Evolutionary conservation across 768 basidiomycete species (phyloP), one percentile per base, ranked within the genome.

Genomic region (Boletus reticuloceps): DNA sequence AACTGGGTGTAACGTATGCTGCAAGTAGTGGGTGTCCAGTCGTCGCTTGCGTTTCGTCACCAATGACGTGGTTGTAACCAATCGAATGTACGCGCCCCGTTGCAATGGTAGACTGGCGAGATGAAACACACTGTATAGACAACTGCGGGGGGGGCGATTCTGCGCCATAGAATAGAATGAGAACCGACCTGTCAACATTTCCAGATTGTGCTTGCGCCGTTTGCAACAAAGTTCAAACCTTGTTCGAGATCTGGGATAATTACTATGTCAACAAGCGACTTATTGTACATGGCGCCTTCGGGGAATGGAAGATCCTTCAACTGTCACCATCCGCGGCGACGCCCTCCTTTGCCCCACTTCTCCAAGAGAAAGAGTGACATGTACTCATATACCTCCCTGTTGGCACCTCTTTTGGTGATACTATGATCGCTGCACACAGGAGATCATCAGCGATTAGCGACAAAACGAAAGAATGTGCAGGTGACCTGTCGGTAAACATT

Each of bases 401-500:
- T 81, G 2, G 91, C 95, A 2, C 88, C 90, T 39, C 94, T 76
- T 57, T 74, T 81, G 32, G 55, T 69, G 61, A 98, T 96, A 11
- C 75, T 66, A 65, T 97, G 96, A 67, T 95, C 91, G 62, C 93
- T 95, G 68, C 43, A 53, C 34, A 38, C 38, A 16, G 31, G 25
- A 46, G 25, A 34, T 32, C 19, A 50, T 67, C 53, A 57, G 59
- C 32, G 19, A 54, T 47, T 19, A 41, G 50, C 44, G 32, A 48
- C 13, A 20, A 36, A 51, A 14, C 2, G 20, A 22, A 31, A n/a
- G 14, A 43, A 27, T 25, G 32, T 49, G 51, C 34, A 42, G 65
- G 82, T 64, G 55, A 91, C 89, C 91, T 93, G 73, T 99, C 97
- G 22, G 94, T 94, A 73, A 98, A 99, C 91, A 98, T 92, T 66